Percentiles rank a stretch among this genome's conserved stretches.
Evolutionary conservation across 345 rosid species (phyloP).

Genomic region (Citrus trifoliata): DNA sequence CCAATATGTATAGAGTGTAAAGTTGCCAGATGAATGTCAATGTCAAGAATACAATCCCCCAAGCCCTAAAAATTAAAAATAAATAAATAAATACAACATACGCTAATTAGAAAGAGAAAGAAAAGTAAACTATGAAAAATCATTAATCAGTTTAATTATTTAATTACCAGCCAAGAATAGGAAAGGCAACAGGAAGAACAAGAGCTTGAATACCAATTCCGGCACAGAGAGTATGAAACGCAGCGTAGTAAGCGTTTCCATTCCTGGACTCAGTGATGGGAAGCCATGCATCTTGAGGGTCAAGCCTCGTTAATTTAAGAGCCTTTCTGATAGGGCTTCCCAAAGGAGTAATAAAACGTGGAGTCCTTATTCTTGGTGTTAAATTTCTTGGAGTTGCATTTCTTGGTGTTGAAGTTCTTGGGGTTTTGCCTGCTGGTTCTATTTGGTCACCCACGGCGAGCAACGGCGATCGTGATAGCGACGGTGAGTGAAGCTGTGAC

Average conservation of each 20-base stretch:
- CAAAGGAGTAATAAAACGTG: constrained; percentile 58
- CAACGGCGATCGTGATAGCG: constrained; percentile 61
- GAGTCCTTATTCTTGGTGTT: constrained; percentile 47
- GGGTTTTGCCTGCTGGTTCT: constrained; percentile 24
- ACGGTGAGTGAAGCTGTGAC: constrained; percentile 69
- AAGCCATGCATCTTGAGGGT: constrained; percentile 80
- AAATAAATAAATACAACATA: not conserved
- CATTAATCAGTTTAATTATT: not conserved
- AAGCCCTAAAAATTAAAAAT: constrained; percentile 44
- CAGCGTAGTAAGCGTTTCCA: constrained; percentile 73
- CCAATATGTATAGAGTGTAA: constrained; percentile 62
- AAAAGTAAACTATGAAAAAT: too few relatives aligned
- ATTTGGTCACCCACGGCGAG: constrained; percentile 36
- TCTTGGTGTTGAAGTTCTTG: not conserved
- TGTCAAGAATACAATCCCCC: constrained; percentile 61
- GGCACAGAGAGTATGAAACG: constrained; percentile 80
- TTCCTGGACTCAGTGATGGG: constrained; percentile 90
- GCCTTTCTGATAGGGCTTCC: constrained; percentile 56
- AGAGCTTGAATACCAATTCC: constrained; percentile 86
- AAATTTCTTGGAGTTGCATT: constrained; percentile 30
- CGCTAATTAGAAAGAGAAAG: too few relatives aligned
- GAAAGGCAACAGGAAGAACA: constrained; percentile 85
- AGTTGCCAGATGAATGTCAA: constrained; percentile 78
- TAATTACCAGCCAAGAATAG: constrained; percentile 72
- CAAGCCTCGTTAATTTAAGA: constrained; percentile 53